phyloP scores from a whole-genome alignment of 1,139 yeast genomes.

The Yamadazyma dendronema region DNA sequence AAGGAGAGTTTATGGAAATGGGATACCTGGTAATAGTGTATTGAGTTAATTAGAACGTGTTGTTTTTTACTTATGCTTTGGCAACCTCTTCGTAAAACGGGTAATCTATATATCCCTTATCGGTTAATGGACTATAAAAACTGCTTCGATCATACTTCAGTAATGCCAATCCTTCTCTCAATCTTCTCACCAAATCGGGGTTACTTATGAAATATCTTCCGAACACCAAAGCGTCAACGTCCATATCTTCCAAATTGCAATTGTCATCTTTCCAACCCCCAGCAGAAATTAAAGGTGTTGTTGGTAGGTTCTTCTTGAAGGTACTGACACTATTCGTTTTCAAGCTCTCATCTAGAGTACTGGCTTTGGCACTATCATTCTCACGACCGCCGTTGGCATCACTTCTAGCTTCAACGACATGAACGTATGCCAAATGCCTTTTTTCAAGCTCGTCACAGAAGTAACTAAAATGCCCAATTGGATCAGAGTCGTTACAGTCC shows the following conservation, averaged over 20 bases:
- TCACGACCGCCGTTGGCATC: constrained; percentile 20
- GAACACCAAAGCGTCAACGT: constrained; percentile 29
- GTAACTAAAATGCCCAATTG: constrained; percentile 16
- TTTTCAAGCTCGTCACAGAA: constrained; percentile 19
- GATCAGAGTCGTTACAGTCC: constrained; percentile 15
- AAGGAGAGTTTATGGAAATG: constrained; percentile 53
- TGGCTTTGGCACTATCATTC: constrained; percentile 11
- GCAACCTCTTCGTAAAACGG: constrained; percentile 1
- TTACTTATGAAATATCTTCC: constrained; percentile 49
- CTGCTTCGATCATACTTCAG: constrained; percentile 21
- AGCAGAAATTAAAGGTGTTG: constrained; percentile 17
- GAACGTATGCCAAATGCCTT: constrained; percentile 22
- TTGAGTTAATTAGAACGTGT: neutral
- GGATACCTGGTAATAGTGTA: constrained; percentile 20
- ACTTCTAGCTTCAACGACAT: constrained; percentile 22
- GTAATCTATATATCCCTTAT: constrained; percentile 12
- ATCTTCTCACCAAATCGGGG: constrained; percentile 45
- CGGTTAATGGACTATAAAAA: constrained; percentile 19
- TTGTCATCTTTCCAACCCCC: constrained; percentile 16
- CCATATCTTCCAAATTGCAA: constrained; percentile 2
- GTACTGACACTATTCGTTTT: constrained; percentile 16
- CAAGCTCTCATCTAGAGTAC: constrained; percentile 4
- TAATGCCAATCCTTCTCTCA: constrained; percentile 20
- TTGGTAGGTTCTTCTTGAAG: constrained; percentile 14
- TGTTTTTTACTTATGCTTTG: neutral